Evolutionary conservation across 345 rosid species (phyloP), one percentile per base, ranked within the genome.

Genomic region (Anastatica hierochuntica): DNA sequence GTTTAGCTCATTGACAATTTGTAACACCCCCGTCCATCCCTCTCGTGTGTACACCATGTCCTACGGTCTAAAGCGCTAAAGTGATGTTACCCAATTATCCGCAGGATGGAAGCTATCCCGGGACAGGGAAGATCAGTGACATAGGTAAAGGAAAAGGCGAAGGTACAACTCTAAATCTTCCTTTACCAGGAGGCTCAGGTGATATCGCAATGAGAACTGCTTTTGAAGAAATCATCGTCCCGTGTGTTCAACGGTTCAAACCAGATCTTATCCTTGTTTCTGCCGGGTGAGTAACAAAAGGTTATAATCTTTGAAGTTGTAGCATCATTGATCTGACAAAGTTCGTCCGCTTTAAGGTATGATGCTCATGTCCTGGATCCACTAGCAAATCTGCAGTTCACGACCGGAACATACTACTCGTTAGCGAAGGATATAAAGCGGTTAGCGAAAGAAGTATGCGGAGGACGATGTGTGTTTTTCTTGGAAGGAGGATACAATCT

Each of bases 401-500:
- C 98, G 7, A 86, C 98, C 2, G 86, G 75, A 37, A 86, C 96
- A 30, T 90, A 77, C 74, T 87, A 80, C 74, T 74, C 74, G 60
- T 71, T 86, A 20, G 89, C 89, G 10, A 76, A 76, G 12, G 79
- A 71, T 52, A 87, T 90, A 60, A 82, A 82, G 66, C 92, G 67
- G 59, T 85, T 90, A 1, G 95, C 98, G 0, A 77, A 77, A 58
- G 87, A 86, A 58, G 73, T 86, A 6, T 90, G 98, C 1, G 82
- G 85, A 1, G 95, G 98, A 0, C 82, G 92, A 4, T 90, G 98
- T 10, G 77, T 86, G 36, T 90, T 86, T 61, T 90, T 84, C 81
- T 66, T 84, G 70, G 98, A 90, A 71, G 98, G 98, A 37, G 98
- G 98, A 20, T 82, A 87, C 79, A 90, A 90, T 69, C 96, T 87